Evolutionary conservation across 495 filamentous ascomycete genomes (phyloP), one percentile per base, ranked within the genome.

Genomic region (Chaetomium tenue): DNA sequence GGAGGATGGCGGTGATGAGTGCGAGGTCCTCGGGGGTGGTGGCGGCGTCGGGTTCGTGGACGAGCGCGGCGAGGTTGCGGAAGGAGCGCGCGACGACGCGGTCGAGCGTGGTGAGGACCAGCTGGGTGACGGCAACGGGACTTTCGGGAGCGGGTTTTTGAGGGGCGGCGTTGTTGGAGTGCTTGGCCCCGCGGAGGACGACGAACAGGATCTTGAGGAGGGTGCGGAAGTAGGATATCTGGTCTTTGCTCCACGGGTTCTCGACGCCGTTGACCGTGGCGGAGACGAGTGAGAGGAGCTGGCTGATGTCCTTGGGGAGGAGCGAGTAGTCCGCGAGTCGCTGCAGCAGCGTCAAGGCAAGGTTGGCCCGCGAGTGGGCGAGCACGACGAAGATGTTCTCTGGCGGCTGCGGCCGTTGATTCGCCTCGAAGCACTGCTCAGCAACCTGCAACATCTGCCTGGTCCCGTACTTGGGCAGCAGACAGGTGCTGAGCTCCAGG

Each of bases 121-220:
- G 80, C 52, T 82, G 81, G 11, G 74, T 76, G 39, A 82, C 76
- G 5, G 79, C 72, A 22, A 80, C 79, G 8, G 53, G 65, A 30
- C 52, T 63, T 25, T 70, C 70, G 61, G 50, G 66, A 12, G 47
- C 60, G 65, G 61, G 74, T 63, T 23, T 63, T 16, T 63, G 40
- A 8, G 65, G 60, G 28, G 48, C 60, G 8, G 71, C 64, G 60
- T 71, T 69, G 47, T 56, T 30, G 0, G 68, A 75, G 64, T 71
- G 73, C 13, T 63, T 63, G 46, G 70, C 72, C 60, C 88, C 86
- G 64, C 89, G 87, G 47, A 98, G 80, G 13, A 87, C 81, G 48
- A 98, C 85, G 77, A 91, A 97, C 40, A 98, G 84, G 12, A 95
- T 86, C 69, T 88, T 91, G 37, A 98, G 82, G 3, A 97, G 84